phyloP scores from a whole-genome alignment of 2,329 filamentous ascomycete genomes.

The Talaromyces sp. region DNA sequence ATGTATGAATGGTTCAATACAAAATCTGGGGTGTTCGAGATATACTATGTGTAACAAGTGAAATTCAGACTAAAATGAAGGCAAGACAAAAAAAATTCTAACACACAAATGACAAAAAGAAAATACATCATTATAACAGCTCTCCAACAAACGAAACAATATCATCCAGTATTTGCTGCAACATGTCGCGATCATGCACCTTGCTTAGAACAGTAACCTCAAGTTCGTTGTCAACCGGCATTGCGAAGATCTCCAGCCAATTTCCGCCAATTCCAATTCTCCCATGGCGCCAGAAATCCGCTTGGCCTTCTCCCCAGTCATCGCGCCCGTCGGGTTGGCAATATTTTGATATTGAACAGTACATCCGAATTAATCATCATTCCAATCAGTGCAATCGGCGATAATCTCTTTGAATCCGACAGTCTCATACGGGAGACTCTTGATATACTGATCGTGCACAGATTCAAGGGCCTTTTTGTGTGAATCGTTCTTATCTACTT shows the following conservation, averaged over 20 bases:
- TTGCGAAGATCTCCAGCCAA: background rate
- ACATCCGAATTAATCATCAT: background rate
- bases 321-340: background rate
- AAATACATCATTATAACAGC: background rate
- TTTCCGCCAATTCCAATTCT: background rate
- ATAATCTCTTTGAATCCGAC: conserved; percentile 4
- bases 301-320: background rate
- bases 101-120: background rate
- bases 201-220: background rate
- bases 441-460: conserved; percentile 1
- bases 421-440: conserved; percentile 1
- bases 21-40: background rate
- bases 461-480: background rate
- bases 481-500: background rate
- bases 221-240: background rate
- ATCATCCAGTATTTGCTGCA: background rate
- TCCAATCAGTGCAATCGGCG: background rate
- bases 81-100: background rate
- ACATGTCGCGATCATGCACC: background rate
- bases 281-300: background rate
- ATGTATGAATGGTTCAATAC: background rate
- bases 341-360: background rate
- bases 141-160: background rate
- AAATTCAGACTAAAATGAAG: background rate
- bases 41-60: background rate